phyloP scores from a whole-genome alignment of 2,329 filamentous ascomycete species.

The Colletotrichum brevisporum region DNA sequence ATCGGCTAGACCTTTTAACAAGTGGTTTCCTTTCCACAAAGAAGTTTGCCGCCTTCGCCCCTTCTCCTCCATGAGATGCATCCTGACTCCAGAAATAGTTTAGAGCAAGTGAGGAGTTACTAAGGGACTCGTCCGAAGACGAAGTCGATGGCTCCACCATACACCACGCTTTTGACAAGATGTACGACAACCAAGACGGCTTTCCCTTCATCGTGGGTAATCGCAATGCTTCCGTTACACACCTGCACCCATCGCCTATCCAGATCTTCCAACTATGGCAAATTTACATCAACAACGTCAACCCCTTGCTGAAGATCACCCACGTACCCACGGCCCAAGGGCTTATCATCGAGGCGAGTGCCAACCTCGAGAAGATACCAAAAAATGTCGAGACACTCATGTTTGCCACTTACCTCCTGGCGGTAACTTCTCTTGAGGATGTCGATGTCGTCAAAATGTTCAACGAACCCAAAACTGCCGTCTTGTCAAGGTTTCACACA shows the following conservation, averaged over 20 bases:
- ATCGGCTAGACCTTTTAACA: slow-evolving; percentile 48
- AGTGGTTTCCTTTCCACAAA: slow-evolving; percentile 67
- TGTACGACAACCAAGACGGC: slow-evolving; percentile 69
- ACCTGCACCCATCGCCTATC: slow-evolving; percentile 67
- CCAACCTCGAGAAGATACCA: slow-evolving; percentile 66
- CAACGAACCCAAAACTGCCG: slow-evolving; percentile 63
- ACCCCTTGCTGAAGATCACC: slow-evolving; percentile 77
- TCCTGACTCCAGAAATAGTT: slow-evolving; percentile 55
- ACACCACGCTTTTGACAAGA: slow-evolving; percentile 71
- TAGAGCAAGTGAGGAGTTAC: slow-evolving; percentile 62
- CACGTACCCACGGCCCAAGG: slow-evolving; percentile 76
- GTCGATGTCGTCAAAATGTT: slow-evolving; percentile 66
- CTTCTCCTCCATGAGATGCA: not conserved
- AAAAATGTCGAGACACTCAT: slow-evolving; percentile 75
- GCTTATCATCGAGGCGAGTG: slow-evolving; percentile 74
- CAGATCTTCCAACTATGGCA: slow-evolving; percentile 78
- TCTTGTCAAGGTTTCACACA: slow-evolving; percentile 68
- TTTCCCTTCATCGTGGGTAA: slow-evolving; percentile 71
- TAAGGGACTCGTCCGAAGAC: slow-evolving; percentile 71
- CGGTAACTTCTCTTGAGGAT: slow-evolving; percentile 71
- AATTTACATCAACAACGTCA: slow-evolving; percentile 77
- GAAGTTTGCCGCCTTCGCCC: slow-evolving; percentile 55
- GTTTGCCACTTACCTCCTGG: slow-evolving; percentile 75
- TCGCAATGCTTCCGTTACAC: slow-evolving; percentile 57
- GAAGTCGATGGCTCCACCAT: slow-evolving; percentile 68